A percentile compares a stretch with the other conserved stretches of the same genome.
phyloP scores from a whole-genome alignment of 1,284 basidiomycete species.

The Ceratobasidium sp. region DNA sequence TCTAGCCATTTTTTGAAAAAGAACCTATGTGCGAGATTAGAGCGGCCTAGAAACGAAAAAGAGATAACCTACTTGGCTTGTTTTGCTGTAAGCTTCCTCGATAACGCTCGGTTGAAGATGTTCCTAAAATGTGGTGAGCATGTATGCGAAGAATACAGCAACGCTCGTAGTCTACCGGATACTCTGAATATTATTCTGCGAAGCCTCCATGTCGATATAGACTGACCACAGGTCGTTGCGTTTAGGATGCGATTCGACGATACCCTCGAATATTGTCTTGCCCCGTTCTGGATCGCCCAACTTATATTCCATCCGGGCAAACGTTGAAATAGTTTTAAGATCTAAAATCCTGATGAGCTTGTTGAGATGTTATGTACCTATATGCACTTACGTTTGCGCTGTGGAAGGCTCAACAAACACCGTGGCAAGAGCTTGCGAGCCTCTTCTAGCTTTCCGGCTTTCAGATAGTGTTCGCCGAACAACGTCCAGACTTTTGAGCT shows the following conservation, averaged over 20 bases:
- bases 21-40: constrained; percentile 63
- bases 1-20: constrained; percentile 99
- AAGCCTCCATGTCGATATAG: constrained; percentile 96
- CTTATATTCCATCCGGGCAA: constrained; percentile 96
- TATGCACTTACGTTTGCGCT: constrained; percentile 85
- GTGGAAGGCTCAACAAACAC: constrained; percentile 92
- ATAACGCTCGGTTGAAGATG: constrained; percentile 87
- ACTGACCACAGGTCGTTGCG: constrained; percentile 96
- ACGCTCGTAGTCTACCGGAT: constrained; percentile 67
- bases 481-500: constrained; percentile 93
- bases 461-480: constrained; percentile 85
- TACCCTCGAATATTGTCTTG: constrained; percentile 95
- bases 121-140: constrained; percentile 64
- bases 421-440: constrained; percentile 90
- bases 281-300: constrained; percentile 94
- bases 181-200: constrained; percentile 80
- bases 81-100: constrained; percentile 90
- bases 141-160: not conserved
- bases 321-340: constrained; percentile 92
- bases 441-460: constrained; percentile 78
- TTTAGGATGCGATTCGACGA: constrained; percentile 94
- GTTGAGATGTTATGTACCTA: constrained; percentile 11
- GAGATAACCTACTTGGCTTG: constrained; percentile 84
- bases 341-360: constrained; percentile 66
- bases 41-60: constrained; percentile 23